Conservation (phyloP, 1,284 basidiomycete species). For the Rhodotorula sp. region DNA sequence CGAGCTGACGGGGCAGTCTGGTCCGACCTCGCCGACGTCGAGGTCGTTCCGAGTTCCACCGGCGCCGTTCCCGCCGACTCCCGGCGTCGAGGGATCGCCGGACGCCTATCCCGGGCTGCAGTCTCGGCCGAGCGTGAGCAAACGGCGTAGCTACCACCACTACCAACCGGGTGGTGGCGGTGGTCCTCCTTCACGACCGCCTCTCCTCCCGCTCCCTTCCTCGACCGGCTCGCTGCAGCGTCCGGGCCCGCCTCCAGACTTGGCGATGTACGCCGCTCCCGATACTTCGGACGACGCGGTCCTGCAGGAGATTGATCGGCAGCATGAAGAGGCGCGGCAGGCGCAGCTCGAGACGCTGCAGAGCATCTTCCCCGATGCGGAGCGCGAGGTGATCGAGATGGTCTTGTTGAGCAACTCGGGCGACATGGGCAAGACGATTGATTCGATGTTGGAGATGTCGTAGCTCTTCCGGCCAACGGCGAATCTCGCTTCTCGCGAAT, state of each 20-base stretch:
- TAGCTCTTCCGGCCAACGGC: not conserved
- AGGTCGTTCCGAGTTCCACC: not conserved
- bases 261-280: constrained; percentile 53
- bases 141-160: constrained; percentile 17
- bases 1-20: constrained; percentile 40
- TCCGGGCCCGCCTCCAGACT: constrained; percentile 27
- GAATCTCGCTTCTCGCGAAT: too few relatives aligned
- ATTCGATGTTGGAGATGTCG: constrained; percentile 72
- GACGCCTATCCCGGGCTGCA: not conserved
- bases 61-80: constrained; percentile 7
- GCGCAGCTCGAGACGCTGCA: constrained; percentile 27
- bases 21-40: not conserved
- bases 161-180: too few relatives aligned
- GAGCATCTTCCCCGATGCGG: constrained; percentile 52
- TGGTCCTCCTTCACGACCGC: constrained; percentile 29
- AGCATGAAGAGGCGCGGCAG: constrained; percentile 56
- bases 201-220: constrained; percentile 24
- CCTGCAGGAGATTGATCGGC: constrained; percentile 73
- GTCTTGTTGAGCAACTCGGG: constrained; percentile 83
- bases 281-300: constrained; percentile 50
- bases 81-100: not conserved
- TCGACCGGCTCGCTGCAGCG: constrained; percentile 11
- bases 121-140: not conserved
- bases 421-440: constrained; percentile 84
- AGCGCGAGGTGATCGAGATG: constrained; percentile 76